phyloP scores from a whole-genome alignment of 1,139 yeast genomes.

The Candida pseudocylindracea region DNA sequence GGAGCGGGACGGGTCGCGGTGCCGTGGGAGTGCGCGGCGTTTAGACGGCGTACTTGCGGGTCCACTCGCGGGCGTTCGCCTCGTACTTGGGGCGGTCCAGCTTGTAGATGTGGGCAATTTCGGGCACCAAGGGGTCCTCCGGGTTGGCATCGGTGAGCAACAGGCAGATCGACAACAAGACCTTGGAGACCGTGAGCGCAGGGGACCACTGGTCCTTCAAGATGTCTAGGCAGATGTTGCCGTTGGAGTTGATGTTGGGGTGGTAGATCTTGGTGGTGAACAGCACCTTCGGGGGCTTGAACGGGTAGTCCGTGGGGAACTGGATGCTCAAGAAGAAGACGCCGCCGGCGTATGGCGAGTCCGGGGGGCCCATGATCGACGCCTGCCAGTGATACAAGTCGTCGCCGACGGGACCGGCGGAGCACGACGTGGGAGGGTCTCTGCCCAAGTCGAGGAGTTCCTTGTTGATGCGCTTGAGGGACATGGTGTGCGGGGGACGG shows the following conservation, averaged over 20 bases:
- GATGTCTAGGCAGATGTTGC: constrained; percentile 71
- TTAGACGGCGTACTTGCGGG: constrained; percentile 89
- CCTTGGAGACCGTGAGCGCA: constrained; percentile 76
- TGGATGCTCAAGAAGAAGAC: constrained; percentile 79
- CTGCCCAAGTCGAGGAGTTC: constrained; percentile 83
- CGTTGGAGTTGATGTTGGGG: constrained; percentile 77
- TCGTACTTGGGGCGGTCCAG: constrained; percentile 88
- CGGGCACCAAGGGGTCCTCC: constrained; percentile 97
- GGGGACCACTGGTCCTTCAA: constrained; percentile 86
- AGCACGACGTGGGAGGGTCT: constrained; percentile 98
- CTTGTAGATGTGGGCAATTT: constrained; percentile 91
- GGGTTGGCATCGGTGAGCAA: constrained; percentile 94
- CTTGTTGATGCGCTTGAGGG: constrained; percentile 86
- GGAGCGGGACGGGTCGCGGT: no score
- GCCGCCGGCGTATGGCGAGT: constrained; percentile 86
- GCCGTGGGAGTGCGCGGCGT: no score
- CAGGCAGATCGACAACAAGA: constrained; percentile 71
- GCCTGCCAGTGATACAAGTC: constrained; percentile 96
- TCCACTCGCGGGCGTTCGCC: constrained; percentile 97
- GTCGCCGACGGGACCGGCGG: constrained; percentile 98
- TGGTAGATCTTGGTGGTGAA: constrained; percentile 82
- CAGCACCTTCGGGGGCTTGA: constrained; percentile 84
- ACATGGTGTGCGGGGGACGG: constrained; percentile 20
- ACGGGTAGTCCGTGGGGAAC: constrained; percentile 90
- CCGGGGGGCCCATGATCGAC: constrained; percentile 89